These are phyloP conservation scores for Tuber microsphaerosporum DNA, from an alignment of 495 filamentous ascomycete genomes.

Conservation along the genomic window DNA sequence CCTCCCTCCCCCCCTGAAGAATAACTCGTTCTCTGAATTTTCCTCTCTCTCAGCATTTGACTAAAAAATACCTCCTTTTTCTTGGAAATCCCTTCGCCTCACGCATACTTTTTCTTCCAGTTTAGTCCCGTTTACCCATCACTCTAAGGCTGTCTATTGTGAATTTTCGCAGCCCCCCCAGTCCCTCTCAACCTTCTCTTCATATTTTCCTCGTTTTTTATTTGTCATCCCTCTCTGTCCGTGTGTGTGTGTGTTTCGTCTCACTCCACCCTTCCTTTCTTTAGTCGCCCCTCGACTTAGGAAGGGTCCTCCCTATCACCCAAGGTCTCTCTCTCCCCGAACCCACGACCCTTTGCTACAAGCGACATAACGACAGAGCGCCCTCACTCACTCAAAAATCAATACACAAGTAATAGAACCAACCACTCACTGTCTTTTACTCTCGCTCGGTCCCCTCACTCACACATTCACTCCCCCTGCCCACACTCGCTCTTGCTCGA, in stretches of 20 bases:
- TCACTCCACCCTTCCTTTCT: conserved; percentile 36
- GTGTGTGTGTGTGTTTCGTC: conserved; percentile 35
- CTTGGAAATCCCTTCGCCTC: background rate
- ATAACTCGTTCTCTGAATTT: background rate
- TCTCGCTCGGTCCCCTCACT: conserved; percentile 17
- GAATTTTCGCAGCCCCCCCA: background rate
- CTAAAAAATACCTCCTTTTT: conserved; percentile 1
- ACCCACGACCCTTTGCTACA: too few species aligned
- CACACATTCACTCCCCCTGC: conserved; percentile 28
- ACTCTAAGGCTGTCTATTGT: background rate
- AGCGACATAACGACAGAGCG: background rate
- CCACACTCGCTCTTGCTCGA: conserved; percentile 23
- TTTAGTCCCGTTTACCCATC: background rate
- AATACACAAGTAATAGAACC: conserved; percentile 1
- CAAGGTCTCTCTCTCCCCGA: conserved; percentile 17
- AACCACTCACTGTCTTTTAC: conserved; percentile 23
- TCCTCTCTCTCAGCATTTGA: background rate
- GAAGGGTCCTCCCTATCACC: conserved; percentile 19
- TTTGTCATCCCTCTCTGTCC: conserved; percentile 12
- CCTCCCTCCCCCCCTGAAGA: conserved; percentile 8
- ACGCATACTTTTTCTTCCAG: background rate
- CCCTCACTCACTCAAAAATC: background rate
- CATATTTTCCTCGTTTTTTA: conserved; percentile 18
- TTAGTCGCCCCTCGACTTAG: conserved; percentile 28
- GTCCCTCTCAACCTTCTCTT: conserved; percentile 14